Percentiles rank a stretch among this genome's conserved stretches.
These are phyloP conservation scores for Alnus glutinosa DNA, from an alignment of 306 rosid genomes.

Conservation along the genomic window DNA sequence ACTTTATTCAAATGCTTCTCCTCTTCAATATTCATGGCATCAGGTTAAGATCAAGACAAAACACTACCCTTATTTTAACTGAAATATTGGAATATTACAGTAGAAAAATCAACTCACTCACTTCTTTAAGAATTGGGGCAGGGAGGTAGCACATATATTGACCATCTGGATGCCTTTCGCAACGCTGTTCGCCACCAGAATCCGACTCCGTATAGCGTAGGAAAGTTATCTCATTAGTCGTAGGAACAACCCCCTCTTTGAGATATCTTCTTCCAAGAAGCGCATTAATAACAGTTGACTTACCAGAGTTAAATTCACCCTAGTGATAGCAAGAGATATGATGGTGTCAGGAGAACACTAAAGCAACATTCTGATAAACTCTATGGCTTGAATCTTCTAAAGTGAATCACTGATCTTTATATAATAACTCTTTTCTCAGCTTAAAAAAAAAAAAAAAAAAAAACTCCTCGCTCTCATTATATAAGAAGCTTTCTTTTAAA, in stretches of 20 bases:
- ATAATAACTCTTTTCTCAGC: neutral
- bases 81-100: neutral
- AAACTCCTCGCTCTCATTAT: neutral
- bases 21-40: neutral
- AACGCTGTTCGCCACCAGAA: constrained; percentile 53
- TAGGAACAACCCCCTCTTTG: constrained; percentile 96
- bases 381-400: neutral
- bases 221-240: constrained; percentile 95
- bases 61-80: neutral
- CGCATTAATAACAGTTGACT: constrained; percentile 94
- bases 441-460: neutral
- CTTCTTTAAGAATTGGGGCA: constrained; percentile 90
- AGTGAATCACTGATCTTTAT: neutral
- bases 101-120: constrained; percentile 37
- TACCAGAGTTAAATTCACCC: constrained; percentile 99
- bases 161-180: constrained; percentile 94
- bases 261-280: constrained; percentile 94
- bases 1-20: neutral
- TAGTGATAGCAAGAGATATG: constrained; percentile 34
- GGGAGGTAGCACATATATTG: constrained; percentile 91
- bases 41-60: neutral
- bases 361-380: constrained; percentile 25
- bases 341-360: constrained; percentile 26
- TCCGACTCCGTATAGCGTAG: constrained; percentile 58
- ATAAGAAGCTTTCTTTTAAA: neutral